Conservation (phyloP, 441 rosid species). For the Corymbia citriodora region DNA sequence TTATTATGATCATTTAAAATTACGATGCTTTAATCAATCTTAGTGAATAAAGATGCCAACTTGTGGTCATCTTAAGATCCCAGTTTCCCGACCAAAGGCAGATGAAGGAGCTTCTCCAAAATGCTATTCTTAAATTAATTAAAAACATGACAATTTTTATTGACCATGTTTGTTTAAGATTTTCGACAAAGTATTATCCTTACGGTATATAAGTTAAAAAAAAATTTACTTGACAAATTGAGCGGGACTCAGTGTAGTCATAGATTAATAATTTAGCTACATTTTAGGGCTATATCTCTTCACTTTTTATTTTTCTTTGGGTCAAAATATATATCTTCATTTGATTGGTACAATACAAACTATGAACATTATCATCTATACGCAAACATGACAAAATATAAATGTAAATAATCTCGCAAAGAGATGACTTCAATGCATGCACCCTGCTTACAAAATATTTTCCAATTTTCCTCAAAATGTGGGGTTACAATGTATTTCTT, state of each 20-base stretch:
- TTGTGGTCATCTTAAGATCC: no score
- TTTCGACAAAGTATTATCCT: neutral
- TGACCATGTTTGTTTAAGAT: neutral
- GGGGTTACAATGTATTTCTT: fast-evolving
- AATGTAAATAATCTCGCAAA: neutral
- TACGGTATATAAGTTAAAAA: neutral
- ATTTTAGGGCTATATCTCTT: no score
- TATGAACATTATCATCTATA: neutral
- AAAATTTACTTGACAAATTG: neutral
- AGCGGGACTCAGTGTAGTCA: fast-evolving
- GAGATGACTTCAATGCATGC: neutral
- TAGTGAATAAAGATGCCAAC: no score
- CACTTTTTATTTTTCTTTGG: no score
- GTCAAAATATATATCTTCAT: neutral
- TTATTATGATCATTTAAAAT: no score
- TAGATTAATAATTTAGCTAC: neutral
- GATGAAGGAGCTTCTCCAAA: neutral
- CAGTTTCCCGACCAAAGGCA: no score
- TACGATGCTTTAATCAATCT: no score
- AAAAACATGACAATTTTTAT: neutral
- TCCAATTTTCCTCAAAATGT: fast-evolving
- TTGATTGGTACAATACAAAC: neutral
- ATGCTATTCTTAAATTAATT: neutral
- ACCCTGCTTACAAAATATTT: neutral
- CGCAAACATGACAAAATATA: neutral